Conservation (phyloP, 129 eudicot genomes). For the Lactuca sativa region DNA sequence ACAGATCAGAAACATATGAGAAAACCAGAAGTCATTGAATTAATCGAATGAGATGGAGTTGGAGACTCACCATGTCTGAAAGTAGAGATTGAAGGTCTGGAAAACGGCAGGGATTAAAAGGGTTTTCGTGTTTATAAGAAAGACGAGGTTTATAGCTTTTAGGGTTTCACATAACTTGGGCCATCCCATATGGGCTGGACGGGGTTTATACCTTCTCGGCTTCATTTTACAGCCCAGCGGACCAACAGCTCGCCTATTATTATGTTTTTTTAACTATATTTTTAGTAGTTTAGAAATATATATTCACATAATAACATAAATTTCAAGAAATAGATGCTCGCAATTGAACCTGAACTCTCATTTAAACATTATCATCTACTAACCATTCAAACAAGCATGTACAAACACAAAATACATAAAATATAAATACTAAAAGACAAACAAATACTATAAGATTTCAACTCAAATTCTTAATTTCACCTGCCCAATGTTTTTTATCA, state of each 20-base stretch:
- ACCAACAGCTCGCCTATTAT: neutral
- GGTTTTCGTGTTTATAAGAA: conserved; percentile 25
- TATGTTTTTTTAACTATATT: neutral
- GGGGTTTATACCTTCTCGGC: neutral
- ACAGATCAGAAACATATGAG: neutral
- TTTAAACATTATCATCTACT: too few relatives aligned
- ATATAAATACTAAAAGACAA: too few relatives aligned
- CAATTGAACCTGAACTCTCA: too few relatives aligned
- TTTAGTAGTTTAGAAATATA: neutral
- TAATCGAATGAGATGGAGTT: neutral
- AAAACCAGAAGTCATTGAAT: neutral
- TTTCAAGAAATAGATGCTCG: too few relatives aligned
- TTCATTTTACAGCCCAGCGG: neutral
- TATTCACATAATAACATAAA: too few relatives aligned
- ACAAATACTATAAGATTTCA: too few relatives aligned
- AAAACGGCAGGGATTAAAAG: conserved; percentile 26
- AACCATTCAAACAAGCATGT: too few relatives aligned
- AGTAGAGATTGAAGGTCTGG: conserved; percentile 27
- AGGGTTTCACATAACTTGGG: conserved; percentile 30
- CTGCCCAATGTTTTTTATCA: too few relatives aligned
- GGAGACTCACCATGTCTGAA: conserved; percentile 31
- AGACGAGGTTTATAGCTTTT: neutral
- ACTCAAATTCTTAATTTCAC: neutral
- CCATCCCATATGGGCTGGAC: neutral
- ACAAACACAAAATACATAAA: too few relatives aligned